Evolutionary conservation across 1,139 yeast species (phyloP).

Genomic region (Protomyces lactucae-debilis): DNA sequence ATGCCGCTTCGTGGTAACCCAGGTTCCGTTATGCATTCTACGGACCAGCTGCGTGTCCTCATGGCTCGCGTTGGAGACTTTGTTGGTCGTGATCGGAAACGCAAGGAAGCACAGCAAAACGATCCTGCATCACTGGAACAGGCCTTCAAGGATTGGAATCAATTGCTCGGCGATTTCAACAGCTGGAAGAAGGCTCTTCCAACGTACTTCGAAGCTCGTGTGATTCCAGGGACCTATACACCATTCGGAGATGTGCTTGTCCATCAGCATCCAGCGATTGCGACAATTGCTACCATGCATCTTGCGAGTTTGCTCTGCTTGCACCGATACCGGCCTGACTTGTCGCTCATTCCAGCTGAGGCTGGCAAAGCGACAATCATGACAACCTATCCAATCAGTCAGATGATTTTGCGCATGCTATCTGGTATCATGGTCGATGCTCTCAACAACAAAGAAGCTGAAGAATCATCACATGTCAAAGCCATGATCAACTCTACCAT

Average conservation of each 20-base stretch:
- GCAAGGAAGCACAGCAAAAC: neutral
- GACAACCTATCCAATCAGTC: conserved; percentile 3
- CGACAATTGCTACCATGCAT: conserved; percentile 8
- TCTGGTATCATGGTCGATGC: conserved; percentile 15
- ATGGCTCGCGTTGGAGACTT: conserved; percentile 19
- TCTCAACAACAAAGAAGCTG: neutral
- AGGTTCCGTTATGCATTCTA: conserved; percentile 4
- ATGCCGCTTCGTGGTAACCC: conserved; percentile 15
- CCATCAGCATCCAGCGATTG: conserved; percentile 17
- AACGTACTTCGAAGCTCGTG: neutral
- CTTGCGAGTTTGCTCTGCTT: conserved; percentile 6
- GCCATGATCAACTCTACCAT: conserved; percentile 17
- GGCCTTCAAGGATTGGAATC: conserved; percentile 8
- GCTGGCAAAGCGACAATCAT: neutral
- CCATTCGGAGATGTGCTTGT: conserved; percentile 17
- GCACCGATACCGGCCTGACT: conserved; percentile 14
- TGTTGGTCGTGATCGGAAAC: conserved; percentile 4
- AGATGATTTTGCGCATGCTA: conserved; percentile 3
- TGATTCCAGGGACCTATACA: neutral
- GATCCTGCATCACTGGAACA: neutral
- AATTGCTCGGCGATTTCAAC: conserved; percentile 1
- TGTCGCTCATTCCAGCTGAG: conserved; percentile 5
- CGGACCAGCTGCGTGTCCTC: conserved; percentile 15
- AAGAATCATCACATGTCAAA: conserved; percentile 6
- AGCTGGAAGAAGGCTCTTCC: conserved; percentile 9